A percentile compares a stretch with the other conserved stretches of the same genome.
These are phyloP conservation scores for Pulveroboletus sp. DNA, from an alignment of 768 basidiomycete genomes.

Conservation along the genomic window DNA sequence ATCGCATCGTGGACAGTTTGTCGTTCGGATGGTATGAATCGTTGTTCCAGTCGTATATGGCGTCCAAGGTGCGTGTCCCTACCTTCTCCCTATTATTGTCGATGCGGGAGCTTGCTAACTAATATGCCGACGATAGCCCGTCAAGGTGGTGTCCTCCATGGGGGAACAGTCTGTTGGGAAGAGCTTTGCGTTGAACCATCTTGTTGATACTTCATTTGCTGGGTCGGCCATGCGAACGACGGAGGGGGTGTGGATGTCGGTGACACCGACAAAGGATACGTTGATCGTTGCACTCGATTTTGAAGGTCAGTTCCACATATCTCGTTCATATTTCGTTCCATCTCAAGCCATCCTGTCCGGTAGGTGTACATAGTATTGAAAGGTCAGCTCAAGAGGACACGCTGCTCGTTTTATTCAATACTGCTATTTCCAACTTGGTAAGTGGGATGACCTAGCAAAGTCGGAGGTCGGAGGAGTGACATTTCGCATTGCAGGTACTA, in stretches of 20 bases:
- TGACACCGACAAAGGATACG: slow-evolving; percentile 52
- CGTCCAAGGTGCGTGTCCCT: slow-evolving; percentile 39
- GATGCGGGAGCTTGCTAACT: not conserved
- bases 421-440: slow-evolving; percentile 61
- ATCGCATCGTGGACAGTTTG: slow-evolving; percentile 50
- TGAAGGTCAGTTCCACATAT: slow-evolving; percentile 42
- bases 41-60: slow-evolving; percentile 59
- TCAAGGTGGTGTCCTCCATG: slow-evolving; percentile 65
- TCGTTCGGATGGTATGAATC: slow-evolving; percentile 66
- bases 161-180: slow-evolving; percentile 67
- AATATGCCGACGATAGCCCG: slow-evolving; percentile 37
- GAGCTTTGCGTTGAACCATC: slow-evolving; percentile 54
- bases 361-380: slow-evolving; percentile 61
- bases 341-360: not conserved
- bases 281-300: slow-evolving; percentile 61
- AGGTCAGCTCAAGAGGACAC: slow-evolving; percentile 61
- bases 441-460: slow-evolving; percentile 27
- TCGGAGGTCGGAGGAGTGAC: too few species aligned
- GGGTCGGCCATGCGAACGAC: slow-evolving; percentile 64
- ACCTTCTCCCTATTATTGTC: too few species aligned
- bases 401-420: slow-evolving; percentile 59
- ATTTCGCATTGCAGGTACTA: slow-evolving; percentile 40
- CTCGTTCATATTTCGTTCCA: not conserved
- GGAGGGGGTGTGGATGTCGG: slow-evolving; percentile 67
- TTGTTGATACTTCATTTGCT: slow-evolving; percentile 61